phyloP scores from a whole-genome alignment of 2,329 filamentous ascomycete species.

The Phaeosphaeria sp. region DNA sequence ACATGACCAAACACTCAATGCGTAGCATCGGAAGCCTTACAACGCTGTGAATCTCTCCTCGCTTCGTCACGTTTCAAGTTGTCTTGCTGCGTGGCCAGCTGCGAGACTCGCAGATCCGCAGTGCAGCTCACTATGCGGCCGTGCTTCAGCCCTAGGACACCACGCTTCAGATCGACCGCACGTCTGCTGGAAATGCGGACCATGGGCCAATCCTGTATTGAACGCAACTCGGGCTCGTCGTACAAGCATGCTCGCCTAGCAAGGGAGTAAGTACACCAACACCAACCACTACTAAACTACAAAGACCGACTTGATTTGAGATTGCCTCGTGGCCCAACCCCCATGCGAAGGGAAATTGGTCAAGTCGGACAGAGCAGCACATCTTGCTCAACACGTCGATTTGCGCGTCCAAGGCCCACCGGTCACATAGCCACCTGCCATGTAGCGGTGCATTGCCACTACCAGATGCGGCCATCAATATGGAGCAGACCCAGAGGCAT shows the following conservation, averaged over 20 bases:
- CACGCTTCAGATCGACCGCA: neutral
- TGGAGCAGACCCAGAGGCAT: neutral
- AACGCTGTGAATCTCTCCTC: slow-evolving; percentile 4
- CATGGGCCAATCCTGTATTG: neutral
- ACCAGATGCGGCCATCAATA: neutral
- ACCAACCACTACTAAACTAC: neutral
- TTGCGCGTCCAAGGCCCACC: neutral
- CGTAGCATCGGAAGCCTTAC: neutral
- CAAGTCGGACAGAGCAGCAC: neutral
- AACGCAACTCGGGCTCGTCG: neutral
- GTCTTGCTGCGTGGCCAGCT: neutral
- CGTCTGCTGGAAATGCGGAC: neutral
- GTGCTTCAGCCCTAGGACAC: neutral
- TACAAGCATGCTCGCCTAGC: neutral
- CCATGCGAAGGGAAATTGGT: neutral
- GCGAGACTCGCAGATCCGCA: neutral
- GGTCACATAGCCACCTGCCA: neutral
- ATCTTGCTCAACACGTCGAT: neutral
- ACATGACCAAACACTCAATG: slow-evolving; percentile 6
- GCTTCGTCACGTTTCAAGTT: slow-evolving; percentile 2
- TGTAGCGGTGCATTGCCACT: neutral
- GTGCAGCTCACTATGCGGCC: neutral
- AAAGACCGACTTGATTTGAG: neutral
- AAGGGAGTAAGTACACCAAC: neutral
- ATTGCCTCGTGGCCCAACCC: neutral